Evolutionary conservation across 352 stramenopile genomes (phyloP), one percentile per base, ranked within the genome.

Genomic region (Pythium insidiosum): DNA sequence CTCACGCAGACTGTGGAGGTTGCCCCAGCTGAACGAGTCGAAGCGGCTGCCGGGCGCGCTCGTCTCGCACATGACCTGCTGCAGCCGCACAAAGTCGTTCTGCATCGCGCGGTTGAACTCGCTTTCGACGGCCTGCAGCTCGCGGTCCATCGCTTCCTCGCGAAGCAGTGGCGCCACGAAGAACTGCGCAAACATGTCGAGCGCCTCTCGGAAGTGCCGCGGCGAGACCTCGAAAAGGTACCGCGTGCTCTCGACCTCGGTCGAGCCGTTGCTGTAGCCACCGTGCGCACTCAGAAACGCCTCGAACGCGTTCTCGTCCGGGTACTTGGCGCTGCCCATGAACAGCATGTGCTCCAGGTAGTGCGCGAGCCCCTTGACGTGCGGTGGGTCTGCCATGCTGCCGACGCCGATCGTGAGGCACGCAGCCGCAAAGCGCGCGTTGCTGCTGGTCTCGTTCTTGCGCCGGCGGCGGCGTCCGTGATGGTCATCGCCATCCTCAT

Each of bases 261-360:
- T 96, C 31, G 68, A 75, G 5, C 83, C 86, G 58, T 96, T 96
- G 58, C 56, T 80, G 41, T 66, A 77, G 21, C 86, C 84, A 9
- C 84, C 86, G 44, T 89, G 59, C 6, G 56, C 36, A 25, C 46
- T 73, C 22, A 96, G 58, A 50, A 84, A 94, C n/a, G 58, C 31
- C 44, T 91, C 80, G 55, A 91, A 96, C 43, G 58, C 71, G 60
- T 96, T 94, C 51, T 96, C 84, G 31, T 87, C 72, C 11, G 83
- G 84, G 61, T 89, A 95, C 43, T 91, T 92, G 21, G 49, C 35
- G 30, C 63, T 87, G 16, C 88, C 92, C 86, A 98, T 96, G 58
- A 98, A 98, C 15, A 98, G 73, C 93, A 98, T 97, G 66, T 98
- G 93, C 72, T 98, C 92, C 35, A 97, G 63, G 44, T 95, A 97